Evolutionary conservation across 2,329 filamentous ascomycete genomes (phyloP).

Genomic region (Anthostomella pinea): DNA sequence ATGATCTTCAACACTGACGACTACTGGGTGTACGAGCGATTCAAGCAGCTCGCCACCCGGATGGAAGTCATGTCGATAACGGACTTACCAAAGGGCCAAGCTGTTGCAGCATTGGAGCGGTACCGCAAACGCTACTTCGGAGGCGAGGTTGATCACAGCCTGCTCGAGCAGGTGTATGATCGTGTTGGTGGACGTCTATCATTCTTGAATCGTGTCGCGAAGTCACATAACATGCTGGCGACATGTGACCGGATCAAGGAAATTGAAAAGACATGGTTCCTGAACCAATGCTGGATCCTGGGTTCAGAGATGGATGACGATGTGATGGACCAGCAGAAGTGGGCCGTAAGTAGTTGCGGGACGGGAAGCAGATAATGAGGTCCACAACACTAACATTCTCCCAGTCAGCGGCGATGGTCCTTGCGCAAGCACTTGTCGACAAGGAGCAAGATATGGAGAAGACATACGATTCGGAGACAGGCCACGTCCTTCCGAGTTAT

Average conservation of each 20-base stretch:
- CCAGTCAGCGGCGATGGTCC: constrained; percentile 85
- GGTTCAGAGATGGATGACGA: constrained; percentile 86
- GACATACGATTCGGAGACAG: constrained; percentile 62
- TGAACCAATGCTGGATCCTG: constrained; percentile 77
- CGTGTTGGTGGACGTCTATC: constrained; percentile 84
- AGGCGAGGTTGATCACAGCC: constrained; percentile 51
- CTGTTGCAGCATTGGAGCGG: constrained; percentile 70
- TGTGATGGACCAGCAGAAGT: constrained; percentile 98
- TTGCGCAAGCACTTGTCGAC: constrained; percentile 88
- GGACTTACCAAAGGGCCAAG: constrained; percentile 76
- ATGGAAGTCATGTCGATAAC: constrained; percentile 90
- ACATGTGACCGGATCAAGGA: constrained; percentile 72
- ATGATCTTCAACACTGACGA: constrained; percentile 95
- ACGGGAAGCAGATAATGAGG: too few relatives aligned
- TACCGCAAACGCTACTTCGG: constrained; percentile 79
- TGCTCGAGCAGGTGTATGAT: constrained; percentile 78
- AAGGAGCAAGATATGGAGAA: constrained; percentile 65
- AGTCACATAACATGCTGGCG: constrained; percentile 72
- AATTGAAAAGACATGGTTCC: constrained; percentile 73
- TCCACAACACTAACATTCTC: too few relatives aligned
- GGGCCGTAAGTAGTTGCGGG: constrained; percentile 61
- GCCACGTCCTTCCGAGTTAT: constrained; percentile 76
- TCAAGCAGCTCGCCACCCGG: constrained; percentile 88
- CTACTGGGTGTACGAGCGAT: constrained; percentile 95
- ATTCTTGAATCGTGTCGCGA: constrained; percentile 88